Percentiles rank a stretch among this genome's conserved stretches.
Conservation (phyloP, 179 eudicot species). For the Beta macrorhiza region DNA sequence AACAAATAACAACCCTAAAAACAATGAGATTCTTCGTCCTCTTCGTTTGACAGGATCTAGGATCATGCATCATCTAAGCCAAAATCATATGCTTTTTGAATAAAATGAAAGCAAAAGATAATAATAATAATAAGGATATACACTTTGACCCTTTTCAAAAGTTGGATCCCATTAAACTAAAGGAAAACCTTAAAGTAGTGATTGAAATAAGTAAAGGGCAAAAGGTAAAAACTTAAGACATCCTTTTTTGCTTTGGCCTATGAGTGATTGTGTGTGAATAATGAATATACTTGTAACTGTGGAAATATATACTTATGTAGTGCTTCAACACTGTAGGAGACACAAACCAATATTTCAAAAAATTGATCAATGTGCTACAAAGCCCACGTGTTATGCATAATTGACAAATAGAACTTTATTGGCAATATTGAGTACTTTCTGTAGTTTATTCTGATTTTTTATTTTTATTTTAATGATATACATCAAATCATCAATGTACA, state of each 20-base stretch:
- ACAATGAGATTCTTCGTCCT: background rate
- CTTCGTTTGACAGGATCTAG: conserved; percentile 21
- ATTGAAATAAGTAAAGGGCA: background rate
- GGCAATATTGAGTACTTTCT: background rate
- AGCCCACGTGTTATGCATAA: conserved; percentile 16
- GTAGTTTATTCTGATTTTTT: background rate
- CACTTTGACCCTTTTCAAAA: conserved; percentile 28
- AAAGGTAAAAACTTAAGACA: background rate
- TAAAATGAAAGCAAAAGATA: conserved; percentile 23
- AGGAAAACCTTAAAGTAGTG: conserved; percentile 9
- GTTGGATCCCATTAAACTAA: conserved; percentile 29
- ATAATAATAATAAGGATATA: background rate
- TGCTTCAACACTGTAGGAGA: conserved; percentile 1
- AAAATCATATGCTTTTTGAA: conserved; percentile 32
- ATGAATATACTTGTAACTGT: conserved; percentile 1
- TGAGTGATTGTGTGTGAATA: background rate
- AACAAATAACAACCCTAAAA: conserved; percentile 12
- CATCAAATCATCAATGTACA: too few relatives aligned
- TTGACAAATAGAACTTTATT: conserved; percentile 3
- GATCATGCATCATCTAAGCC: conserved; percentile 10
- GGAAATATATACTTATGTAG: background rate
- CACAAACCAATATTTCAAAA: background rate
- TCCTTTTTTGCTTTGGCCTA: background rate
- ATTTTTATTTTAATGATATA: too few relatives aligned
- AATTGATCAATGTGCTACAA: background rate